phyloP scores from a whole-genome alignment of 306 rosid species.

The Sophora flavescens region DNA sequence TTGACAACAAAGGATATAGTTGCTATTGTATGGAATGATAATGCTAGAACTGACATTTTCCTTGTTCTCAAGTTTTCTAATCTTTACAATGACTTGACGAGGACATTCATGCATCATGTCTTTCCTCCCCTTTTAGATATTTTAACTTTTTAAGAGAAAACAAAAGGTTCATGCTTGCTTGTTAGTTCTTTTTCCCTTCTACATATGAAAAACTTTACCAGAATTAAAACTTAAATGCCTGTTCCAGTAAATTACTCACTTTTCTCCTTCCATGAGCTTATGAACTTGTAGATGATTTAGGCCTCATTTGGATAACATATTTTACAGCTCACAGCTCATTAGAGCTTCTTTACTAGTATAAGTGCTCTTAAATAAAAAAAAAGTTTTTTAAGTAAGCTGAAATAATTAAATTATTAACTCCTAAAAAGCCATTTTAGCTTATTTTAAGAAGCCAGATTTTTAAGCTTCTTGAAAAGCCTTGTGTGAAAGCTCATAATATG shows the following conservation, averaged over 20 bases:
- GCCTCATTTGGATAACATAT: too few species aligned
- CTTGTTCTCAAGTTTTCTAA: constrained; percentile 20
- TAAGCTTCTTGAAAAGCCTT: too few species aligned
- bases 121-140: constrained; percentile 1
- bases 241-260: constrained; percentile 27
- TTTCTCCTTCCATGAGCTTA: constrained; percentile 37
- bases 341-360: too few species aligned
- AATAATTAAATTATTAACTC: too few species aligned
- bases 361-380: too few species aligned
- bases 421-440: too few species aligned
- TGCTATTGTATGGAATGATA: constrained; percentile 16
- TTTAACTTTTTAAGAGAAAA: constrained; percentile 4
- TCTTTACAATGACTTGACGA: constrained; percentile 1
- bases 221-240: constrained; percentile 20
- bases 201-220: constrained; percentile 14
- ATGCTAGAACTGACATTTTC: constrained; percentile 30
- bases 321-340: too few species aligned
- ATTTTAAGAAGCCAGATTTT: too few species aligned
- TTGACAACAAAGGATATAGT: constrained; percentile 19
- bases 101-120: background rate
- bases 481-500: too few species aligned
- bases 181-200: constrained; percentile 13
- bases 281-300: constrained; percentile 60
- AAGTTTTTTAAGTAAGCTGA: too few species aligned
- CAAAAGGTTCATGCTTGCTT: constrained; percentile 27